A percentile compares a stretch with the other conserved stretches of the same genome.
Evolutionary conservation across 2,329 filamentous ascomycete genomes (phyloP).

Genomic region (Hypoxylon sp.): DNA sequence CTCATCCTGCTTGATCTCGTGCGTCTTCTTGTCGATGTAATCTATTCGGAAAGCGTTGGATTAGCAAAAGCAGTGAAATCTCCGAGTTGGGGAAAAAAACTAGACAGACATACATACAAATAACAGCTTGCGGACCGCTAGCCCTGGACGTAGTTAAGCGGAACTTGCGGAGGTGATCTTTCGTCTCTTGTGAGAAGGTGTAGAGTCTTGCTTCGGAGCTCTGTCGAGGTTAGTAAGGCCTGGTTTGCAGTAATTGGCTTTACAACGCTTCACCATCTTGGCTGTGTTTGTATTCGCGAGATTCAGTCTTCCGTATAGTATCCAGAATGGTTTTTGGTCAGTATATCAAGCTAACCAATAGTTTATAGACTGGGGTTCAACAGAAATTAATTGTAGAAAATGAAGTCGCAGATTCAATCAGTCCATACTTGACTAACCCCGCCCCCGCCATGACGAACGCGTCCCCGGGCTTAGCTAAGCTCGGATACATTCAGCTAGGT

Average conservation of each 20-base stretch:
- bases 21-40: conserved; percentile 87
- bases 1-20: conserved; percentile 89
- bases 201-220: conserved; percentile 90
- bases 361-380: neutral
- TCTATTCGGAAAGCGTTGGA: conserved; percentile 65
- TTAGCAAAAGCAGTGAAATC: conserved; percentile 21
- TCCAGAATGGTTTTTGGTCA: neutral
- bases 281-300: neutral
- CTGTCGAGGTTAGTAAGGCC: conserved; percentile 48
- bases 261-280: conserved; percentile 30
- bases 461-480: neutral
- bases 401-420: conserved; percentile 20
- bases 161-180: conserved; percentile 92
- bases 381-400: neutral
- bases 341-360: neutral
- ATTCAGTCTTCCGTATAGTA: neutral
- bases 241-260: neutral
- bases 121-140: conserved; percentile 88
- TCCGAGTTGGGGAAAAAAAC: neutral
- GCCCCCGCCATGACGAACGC: conserved; percentile 33
- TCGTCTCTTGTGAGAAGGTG: conserved; percentile 91
- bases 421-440: conserved; percentile 35
- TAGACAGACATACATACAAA: conserved; percentile 76
- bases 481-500: neutral
- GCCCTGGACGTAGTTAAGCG: conserved; percentile 89